Evolutionary conservation across 2,329 filamentous ascomycete genomes (phyloP).

Genomic region (Aspergillus fructus): DNA sequence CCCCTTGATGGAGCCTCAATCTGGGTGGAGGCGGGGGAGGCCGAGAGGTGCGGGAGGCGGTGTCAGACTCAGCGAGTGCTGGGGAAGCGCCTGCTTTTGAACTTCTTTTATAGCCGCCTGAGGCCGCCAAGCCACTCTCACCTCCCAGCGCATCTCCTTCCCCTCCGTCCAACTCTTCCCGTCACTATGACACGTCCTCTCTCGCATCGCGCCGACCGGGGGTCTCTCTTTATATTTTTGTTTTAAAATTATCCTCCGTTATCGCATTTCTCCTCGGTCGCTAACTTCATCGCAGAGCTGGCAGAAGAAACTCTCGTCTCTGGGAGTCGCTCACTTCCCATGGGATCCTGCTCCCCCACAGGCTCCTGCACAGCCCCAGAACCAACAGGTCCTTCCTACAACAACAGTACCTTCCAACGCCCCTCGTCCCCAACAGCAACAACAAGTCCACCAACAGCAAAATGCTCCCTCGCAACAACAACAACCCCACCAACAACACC

Average conservation of each 20-base stretch:
- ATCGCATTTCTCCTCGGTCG: not conserved
- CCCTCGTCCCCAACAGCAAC: slow-evolving; percentile 35
- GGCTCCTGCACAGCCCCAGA: slow-evolving; percentile 43
- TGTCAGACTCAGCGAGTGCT: slow-evolving; percentile 23
- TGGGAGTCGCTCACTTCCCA: slow-evolving; percentile 83
- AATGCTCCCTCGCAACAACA: slow-evolving; percentile 36
- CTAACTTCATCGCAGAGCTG: slow-evolving; percentile 65
- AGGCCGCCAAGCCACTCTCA: slow-evolving; percentile 21
- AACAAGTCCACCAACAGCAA: slow-evolving; percentile 28
- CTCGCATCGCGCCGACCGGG: not conserved
- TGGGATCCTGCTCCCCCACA: slow-evolving; percentile 84
- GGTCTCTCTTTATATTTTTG: slow-evolving; percentile 1
- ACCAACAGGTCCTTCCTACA: slow-evolving; percentile 36
- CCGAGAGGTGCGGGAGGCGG: slow-evolving; percentile 36
- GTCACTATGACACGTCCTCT: not conserved
- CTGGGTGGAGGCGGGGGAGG: slow-evolving; percentile 28
- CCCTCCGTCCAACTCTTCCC: slow-evolving; percentile 8
- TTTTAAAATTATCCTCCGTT: not conserved
- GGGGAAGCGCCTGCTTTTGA: slow-evolving; percentile 40
- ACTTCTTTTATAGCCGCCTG: slow-evolving; percentile 39
- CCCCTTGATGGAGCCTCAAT: slow-evolving; percentile 14
- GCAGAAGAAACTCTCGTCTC: slow-evolving; percentile 84
- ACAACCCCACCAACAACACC: slow-evolving; percentile 31
- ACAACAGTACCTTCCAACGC: slow-evolving; percentile 47
- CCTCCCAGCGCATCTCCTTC: slow-evolving; percentile 17